Conservation (phyloP, 106 monocot genomes). For the Acorus gramineus region DNA sequence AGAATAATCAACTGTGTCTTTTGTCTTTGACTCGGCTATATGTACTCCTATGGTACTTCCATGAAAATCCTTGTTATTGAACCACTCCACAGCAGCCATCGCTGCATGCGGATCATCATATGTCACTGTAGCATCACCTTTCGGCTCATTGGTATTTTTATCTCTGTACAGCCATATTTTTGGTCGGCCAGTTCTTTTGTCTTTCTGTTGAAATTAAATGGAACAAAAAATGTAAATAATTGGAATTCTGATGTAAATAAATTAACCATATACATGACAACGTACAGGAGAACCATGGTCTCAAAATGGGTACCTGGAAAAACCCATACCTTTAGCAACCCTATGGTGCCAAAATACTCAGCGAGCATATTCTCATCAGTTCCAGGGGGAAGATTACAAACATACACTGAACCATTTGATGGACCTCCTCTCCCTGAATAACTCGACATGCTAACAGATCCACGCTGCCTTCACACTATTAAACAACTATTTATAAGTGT, state of each 20-base stretch:
- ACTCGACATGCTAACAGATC: conserved; percentile 41
- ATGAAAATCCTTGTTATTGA: conserved; percentile 93
- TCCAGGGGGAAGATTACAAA: conserved; percentile 84
- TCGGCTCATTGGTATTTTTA: conserved; percentile 87
- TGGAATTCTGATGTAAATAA: background rate
- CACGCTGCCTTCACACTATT: too few species aligned
- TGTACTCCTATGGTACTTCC: conserved; percentile 72
- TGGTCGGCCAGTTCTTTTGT: conserved; percentile 83
- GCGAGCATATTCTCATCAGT: conserved; percentile 89
- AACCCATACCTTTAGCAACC: conserved; percentile 94
- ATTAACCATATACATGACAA: background rate
- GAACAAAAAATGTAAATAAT: background rate
- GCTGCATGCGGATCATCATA: conserved; percentile 99
- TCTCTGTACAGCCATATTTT: conserved; percentile 97
- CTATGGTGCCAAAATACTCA: conserved; percentile 97
- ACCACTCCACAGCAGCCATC: conserved; percentile 93
- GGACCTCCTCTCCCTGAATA: conserved; percentile 45
- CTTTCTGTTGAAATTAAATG: conserved; percentile 46
- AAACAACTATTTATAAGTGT: too few species aligned
- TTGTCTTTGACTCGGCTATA: conserved; percentile 79
- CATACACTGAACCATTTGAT: conserved; percentile 78
- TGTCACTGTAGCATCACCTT: conserved; percentile 95
- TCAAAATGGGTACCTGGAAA: conserved; percentile 50
- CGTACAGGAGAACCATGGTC: conserved; percentile 10
- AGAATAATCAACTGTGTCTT: conserved; percentile 42